phyloP scores from a whole-genome alignment of 2,329 filamentous ascomycete genomes.

The Neobulgaria alba region DNA sequence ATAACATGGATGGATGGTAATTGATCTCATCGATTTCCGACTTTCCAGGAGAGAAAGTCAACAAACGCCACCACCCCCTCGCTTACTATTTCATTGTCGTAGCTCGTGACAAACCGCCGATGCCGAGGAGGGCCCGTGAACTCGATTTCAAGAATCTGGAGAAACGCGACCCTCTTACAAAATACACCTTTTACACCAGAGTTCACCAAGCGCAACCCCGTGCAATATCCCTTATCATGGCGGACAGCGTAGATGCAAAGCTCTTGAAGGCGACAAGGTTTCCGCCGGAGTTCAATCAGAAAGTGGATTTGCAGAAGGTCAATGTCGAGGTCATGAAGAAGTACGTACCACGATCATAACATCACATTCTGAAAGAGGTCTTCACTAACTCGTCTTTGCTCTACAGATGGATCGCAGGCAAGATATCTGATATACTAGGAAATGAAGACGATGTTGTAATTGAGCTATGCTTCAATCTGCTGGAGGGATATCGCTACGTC shows the following conservation, averaged over 20 bases:
- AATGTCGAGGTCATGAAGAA: slow-evolving; percentile 98
- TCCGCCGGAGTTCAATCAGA: slow-evolving; percentile 83
- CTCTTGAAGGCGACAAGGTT: slow-evolving; percentile 88
- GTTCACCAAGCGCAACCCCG: too few species aligned
- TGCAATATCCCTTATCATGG: slow-evolving; percentile 45
- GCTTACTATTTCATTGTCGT: too few species aligned
- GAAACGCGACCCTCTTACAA: too few species aligned
- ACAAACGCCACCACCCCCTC: too few species aligned
- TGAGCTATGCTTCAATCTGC: slow-evolving; percentile 64
- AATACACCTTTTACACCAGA: too few species aligned
- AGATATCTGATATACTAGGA: slow-evolving; percentile 80
- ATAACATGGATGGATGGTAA: too few species aligned
- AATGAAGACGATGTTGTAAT: slow-evolving; percentile 94
- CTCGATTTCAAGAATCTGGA: too few species aligned
- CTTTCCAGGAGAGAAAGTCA: too few species aligned
- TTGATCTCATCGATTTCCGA: too few species aligned
- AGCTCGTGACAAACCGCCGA: too few species aligned
- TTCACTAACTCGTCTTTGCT: slow-evolving; percentile 12
- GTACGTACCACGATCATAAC: slow-evolving; percentile 45
- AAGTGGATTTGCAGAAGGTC: slow-evolving; percentile 96
- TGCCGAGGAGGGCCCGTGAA: too few species aligned
- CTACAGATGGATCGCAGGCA: slow-evolving; percentile 81
- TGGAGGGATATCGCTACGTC: slow-evolving; percentile 71
- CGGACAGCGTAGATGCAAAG: slow-evolving; percentile 79
- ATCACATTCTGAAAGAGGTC: too few species aligned